Evolutionary conservation across 495 filamentous ascomycete species (phyloP), one percentile per base, ranked within the genome.

Genomic region (Neurospora sp.): DNA sequence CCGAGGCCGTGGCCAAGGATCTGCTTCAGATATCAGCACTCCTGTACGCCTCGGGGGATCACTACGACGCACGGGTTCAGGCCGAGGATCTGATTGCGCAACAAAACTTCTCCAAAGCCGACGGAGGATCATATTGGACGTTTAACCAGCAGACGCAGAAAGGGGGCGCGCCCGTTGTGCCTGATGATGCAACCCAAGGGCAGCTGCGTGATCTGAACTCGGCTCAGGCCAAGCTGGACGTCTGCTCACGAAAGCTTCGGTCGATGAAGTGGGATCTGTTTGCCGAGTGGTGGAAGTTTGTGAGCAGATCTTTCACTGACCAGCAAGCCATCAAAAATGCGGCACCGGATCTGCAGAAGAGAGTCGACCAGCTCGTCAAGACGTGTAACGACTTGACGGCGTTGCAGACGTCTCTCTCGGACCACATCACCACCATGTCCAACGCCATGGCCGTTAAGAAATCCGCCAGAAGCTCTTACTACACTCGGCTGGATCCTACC

Each of bases 281-380:
- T 71, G 72, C 82, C 2, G 14, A 69, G n/a, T 86, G 83, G 83
- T 86, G 82, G 81, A 79, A 80, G 31, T 82, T 74, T 44, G 71
- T 78, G 31, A 75, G 46, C 27, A 40, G 39, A 40, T 40, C 39
- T 40, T 40, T 40, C 39, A 40, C 39, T 40, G 39, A 40, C 39
- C 39, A 40, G 39, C 39, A 40, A 40, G 39, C 39, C 39, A 40
- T 40, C 10, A 40, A 40, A 40, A 40, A 40, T 40, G 48, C 48
- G 27, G 42, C 23, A 18, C 44, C 71, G 23, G 35, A 40, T 38
- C 54, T 72, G 31, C 71, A 72, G 37, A 38, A 37, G n/a, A 62
- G 71, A 40, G 71, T 72, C 27, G 48, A 72, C 39, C 39, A 40
- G 39, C 39, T 40, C 39, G 39, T 40, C 39, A 40, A 40, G 39